Base-by-base conservation (phyloP, 805 yeast genomes). In the Martiniozyma abietophila region DNA sequence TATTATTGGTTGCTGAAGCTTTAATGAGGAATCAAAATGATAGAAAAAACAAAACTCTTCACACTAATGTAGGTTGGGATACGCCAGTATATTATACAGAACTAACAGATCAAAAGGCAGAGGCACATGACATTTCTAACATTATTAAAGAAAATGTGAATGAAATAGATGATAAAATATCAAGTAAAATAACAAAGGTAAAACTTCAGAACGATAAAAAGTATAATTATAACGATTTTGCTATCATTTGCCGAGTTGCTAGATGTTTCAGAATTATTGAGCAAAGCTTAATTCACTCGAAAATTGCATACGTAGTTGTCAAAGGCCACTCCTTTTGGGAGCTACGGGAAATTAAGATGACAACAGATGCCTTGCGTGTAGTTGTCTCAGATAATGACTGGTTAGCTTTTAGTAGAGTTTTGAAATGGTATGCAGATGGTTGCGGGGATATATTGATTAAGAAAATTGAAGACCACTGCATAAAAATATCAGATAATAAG, bases 301-400 rank as follows among this genome's bases (percentile, higher is more conserved):
- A 69, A 4, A 67, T 86, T 2, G 86, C 92, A 0, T 81, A 82
- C 47, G 56, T 59, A 7, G 67, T 86, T 38, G 64, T 80, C 0
- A 76, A 78, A 34, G 96, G 96, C 0, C 64, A 64, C 28, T 77
- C 85, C 1, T 82, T 85, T 47, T 83, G 94, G 89, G 84, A 80
- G 26, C 55, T 79, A 26, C 71, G 70, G 36, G 95, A 83, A 47
- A 76, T 84, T 11, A 61, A 64, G 16, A 56, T 71, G 1, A 64
- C 82, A 38, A 40, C 85, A 27, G 81, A 79, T 48, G 74, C 76
- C 43, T 49, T 89, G 18, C 65, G 85, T 21, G 73, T 78, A 2
- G 60, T 82, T 5, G 64, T 71, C 4, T 69, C 77, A 18, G 71
- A 67, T 17, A 53, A 58, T 34, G 95, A 85, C 49, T 59, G 68